phyloP scores from a whole-genome alignment of 176 grass and related monocot genomes.

The Leersia perrieri region DNA sequence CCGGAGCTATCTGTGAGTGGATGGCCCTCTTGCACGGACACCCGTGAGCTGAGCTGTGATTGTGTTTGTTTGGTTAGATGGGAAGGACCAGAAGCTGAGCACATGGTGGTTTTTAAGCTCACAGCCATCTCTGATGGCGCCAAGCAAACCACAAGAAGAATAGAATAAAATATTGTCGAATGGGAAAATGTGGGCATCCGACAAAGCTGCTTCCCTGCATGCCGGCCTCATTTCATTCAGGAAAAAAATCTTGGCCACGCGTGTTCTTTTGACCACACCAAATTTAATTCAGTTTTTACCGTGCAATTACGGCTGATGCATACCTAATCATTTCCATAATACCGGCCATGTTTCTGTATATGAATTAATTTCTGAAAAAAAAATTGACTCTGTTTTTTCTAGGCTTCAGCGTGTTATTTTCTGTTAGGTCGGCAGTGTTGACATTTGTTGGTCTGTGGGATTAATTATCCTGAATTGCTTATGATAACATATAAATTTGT shows the following conservation, averaged over 20 bases:
- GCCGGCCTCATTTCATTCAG: neutral
- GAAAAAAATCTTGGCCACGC: conserved; percentile 16
- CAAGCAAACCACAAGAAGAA: neutral
- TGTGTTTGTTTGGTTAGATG: neutral
- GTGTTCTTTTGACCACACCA: neutral
- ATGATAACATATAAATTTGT: neutral
- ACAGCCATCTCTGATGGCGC: conserved; percentile 1
- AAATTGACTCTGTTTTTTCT: neutral
- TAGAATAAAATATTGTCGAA: neutral
- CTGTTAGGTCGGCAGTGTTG: neutral
- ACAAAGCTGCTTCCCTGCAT: neutral
- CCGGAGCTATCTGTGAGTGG: neutral
- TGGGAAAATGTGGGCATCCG: neutral
- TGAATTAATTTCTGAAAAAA: neutral
- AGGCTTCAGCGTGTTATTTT: neutral
- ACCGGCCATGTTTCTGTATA: neutral
- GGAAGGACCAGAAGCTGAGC: neutral
- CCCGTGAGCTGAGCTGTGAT: neutral
- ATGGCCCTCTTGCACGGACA: neutral
- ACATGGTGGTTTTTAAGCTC: conserved; percentile 19
- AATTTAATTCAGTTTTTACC: neutral
- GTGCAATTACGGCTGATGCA: neutral
- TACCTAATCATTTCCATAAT: neutral
- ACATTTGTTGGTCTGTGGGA: neutral
- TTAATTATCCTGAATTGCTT: neutral